Evolutionary conservation across 2,329 filamentous ascomycete species (phyloP), one percentile per base, ranked within the genome.

Genomic region (Fusarium algeriense): DNA sequence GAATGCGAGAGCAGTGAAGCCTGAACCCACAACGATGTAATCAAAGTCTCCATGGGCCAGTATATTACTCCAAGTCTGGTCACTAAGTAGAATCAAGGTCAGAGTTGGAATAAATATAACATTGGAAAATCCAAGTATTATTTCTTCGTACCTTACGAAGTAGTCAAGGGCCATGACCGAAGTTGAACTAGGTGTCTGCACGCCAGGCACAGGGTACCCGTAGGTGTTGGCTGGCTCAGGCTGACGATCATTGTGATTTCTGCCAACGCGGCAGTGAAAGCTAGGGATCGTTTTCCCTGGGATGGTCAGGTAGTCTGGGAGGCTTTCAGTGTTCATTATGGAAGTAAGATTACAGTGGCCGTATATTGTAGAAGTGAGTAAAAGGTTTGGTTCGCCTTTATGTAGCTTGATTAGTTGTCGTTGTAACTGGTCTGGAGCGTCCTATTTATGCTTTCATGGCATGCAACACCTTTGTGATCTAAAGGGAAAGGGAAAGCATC

Each of bases 151-250:
- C 26, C 52, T 55, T 15, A 4, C 52, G 19, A 55, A 55, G n/a
- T 55, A 55, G 52, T 55, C 52, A 11, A 41, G 38, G 15, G 38
- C 52, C 52, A 55, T 55, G 15, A 55, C 52, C n/a, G 52, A 43
- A 6, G 38, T 43, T 35, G 52, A 34, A 23, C 10, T 23, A 34
- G 52, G 38, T 19, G 28, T 15, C 28, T 55, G 52, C 14, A 55
- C 11, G 5, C 48, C 52, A 26, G 52, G 52, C 15, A 55, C 52
- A 34, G 52, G 28, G 30, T 34, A 55, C 38, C 52, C 20, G 8
- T 55, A 55, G 15, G 52, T 55, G 6, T 55, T 55, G 11, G 38
- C 38, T n/a, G 52, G 52, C 20, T 23, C 38, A 55, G 52, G 52
- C 19, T 55, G 52, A 19, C 52, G 52, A 14, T 55, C 38, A 26